Percentiles rank a stretch among this genome's conserved stretches.
Conservation (phyloP, 2,329 filamentous ascomycete genomes). For the Zarea fungicola region DNA sequence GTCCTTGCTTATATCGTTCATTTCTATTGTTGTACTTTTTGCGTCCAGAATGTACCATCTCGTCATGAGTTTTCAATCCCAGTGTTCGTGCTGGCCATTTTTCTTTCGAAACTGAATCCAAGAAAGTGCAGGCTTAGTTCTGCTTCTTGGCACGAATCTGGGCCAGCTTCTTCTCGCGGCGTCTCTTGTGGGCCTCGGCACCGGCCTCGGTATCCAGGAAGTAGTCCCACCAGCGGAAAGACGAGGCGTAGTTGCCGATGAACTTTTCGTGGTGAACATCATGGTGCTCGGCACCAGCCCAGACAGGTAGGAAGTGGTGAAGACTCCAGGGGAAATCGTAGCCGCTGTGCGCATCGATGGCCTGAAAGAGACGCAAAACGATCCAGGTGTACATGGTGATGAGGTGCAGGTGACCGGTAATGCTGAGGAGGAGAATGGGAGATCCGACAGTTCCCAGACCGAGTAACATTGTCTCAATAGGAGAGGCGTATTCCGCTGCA, state of each 20-base stretch:
- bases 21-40: constrained; percentile 5
- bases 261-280: constrained; percentile 98
- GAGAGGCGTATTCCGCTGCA: constrained; percentile 94
- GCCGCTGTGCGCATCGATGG: constrained; percentile 93
- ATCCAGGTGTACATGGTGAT: constrained; percentile 99
- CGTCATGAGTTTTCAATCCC: not conserved
- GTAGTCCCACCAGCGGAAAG: constrained; percentile 99
- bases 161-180: constrained; percentile 71
- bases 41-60: not conserved
- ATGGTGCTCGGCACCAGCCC: constrained; percentile 95
- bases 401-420: constrained; percentile 87
- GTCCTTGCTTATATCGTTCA: constrained; percentile 8
- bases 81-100: not conserved
- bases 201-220: constrained; percentile 89
- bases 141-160: constrained; percentile 60
- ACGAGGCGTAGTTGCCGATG: constrained; percentile 95
- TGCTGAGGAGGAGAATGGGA: constrained; percentile 75
- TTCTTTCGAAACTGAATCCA: not conserved
- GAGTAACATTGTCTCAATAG: constrained; percentile 93
- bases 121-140: constrained; percentile 43
- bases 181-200: constrained; percentile 76
- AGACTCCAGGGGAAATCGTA: constrained; percentile 98
- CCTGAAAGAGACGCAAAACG: constrained; percentile 85
- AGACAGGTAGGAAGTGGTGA: constrained; percentile 93
- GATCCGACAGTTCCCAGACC: constrained; percentile 79